phyloP scores from a whole-genome alignment of 1,284 basidiomycete genomes.

The Leccinum pachyderme region DNA sequence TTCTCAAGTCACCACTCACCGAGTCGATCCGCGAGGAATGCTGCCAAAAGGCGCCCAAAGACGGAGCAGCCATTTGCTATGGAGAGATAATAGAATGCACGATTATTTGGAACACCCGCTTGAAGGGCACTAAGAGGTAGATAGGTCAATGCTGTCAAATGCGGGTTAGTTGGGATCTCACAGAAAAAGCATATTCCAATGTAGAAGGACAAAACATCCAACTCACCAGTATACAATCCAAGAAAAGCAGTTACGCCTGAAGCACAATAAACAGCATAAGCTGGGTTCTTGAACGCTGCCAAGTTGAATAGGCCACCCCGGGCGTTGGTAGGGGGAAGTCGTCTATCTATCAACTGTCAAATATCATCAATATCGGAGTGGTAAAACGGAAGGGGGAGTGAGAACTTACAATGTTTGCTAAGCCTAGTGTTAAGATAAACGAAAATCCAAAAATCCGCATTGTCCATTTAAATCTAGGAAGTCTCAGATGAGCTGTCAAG shows the following conservation, averaged over 20 bases:
- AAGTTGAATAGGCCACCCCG: constrained; percentile 44
- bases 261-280: constrained; percentile 40
- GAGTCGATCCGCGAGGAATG: constrained; percentile 38
- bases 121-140: constrained; percentile 42
- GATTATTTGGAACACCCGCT: constrained; percentile 36
- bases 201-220: not conserved
- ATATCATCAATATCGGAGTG: constrained; percentile 24
- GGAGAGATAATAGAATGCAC: constrained; percentile 46
- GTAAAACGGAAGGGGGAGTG: not conserved
- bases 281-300: constrained; percentile 39
- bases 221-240: constrained; percentile 58
- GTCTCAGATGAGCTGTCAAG: not conserved
- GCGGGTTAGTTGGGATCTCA: constrained; percentile 4
- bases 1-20: constrained; percentile 30
- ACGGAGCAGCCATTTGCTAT: constrained; percentile 47
- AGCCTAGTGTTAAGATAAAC: constrained; percentile 35
- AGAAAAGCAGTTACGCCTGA: constrained; percentile 50
- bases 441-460: constrained; percentile 48
- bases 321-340: constrained; percentile 41
- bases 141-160: constrained; percentile 45
- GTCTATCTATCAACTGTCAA: constrained; percentile 39
- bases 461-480: constrained; percentile 40
- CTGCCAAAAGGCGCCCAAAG: constrained; percentile 41
- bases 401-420: constrained; percentile 36
- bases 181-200: not conserved